Evolutionary conservation across 306 rosid genomes (phyloP), one percentile per base, ranked within the genome.

Genomic region (Clitoria ternatea): DNA sequence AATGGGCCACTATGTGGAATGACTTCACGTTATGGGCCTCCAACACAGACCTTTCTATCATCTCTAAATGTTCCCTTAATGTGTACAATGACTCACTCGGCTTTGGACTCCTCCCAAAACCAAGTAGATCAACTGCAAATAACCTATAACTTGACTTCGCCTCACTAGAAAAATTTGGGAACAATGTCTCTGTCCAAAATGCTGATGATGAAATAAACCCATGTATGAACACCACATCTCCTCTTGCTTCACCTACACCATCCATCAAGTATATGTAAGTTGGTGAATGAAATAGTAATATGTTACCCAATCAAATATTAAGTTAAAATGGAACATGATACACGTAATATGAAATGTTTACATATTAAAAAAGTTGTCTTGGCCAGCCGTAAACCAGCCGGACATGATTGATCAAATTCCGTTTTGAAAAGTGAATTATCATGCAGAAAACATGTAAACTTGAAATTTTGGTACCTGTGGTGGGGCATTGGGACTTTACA

Each of bases 1-100:
- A 95, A 75, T 95, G 99, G 29, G 99, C 99, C 37, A 95, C 99
- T 3, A 95, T 89, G 78, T 95, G 99, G 78, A 95, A 85, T 0
- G 96, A 91, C 5, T 95, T 81, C 1, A 91, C 89, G 18, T 86
- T 77, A 64, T 95, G 77, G 4, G 97, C 80, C 26, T 95, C 96
- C 1, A 95, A 63, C 5, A 91, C 96, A 0, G 97, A 89, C 48
- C 66, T 57, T 67, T 95, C 99, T 2, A 95, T 83, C 96, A 87
- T 91, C 10, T 91, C 97, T 20, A 95, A 33, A 60, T 95, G 99
- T 53, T 95, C 99, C 48, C 85, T 85, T 26, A 91, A 67, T 0
- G 99, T 95, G 79, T 95, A 95, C 4, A 95, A 67, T 0, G 96
- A 95, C 24, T 95, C 96, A 0, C 81, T 75, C 0, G 99, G 99